Conservation (phyloP, 805 yeast species). For the Cyberlindnera veronae region DNA sequence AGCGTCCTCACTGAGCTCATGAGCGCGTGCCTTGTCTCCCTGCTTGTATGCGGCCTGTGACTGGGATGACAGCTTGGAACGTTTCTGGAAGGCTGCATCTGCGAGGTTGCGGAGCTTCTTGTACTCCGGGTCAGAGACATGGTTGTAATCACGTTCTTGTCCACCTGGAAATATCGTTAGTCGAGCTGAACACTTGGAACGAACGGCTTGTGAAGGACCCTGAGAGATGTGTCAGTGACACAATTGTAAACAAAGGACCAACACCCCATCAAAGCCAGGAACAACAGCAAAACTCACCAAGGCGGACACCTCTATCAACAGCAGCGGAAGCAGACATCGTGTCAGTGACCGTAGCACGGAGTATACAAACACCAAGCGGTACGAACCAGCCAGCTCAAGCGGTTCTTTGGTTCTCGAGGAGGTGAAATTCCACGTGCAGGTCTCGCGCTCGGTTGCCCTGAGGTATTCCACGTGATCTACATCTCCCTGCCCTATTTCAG, state of each 20-base stretch:
- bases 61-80: constrained; percentile 52
- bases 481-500: not conserved
- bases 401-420: not conserved
- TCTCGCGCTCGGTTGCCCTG: not conserved
- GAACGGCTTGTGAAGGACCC: not conserved
- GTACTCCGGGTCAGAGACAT: constrained; percentile 66
- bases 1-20: constrained; percentile 65
- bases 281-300: constrained; percentile 11
- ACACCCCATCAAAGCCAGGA: no score
- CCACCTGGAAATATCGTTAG: constrained; percentile 9
- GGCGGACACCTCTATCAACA: constrained; percentile 14
- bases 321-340: constrained; percentile 9
- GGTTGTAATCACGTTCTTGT: constrained; percentile 58
- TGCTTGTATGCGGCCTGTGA: constrained; percentile 74
- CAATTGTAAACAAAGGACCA: no score
- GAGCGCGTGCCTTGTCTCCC: constrained; percentile 75
- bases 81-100: constrained; percentile 56
- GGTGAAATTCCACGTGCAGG: not conserved
- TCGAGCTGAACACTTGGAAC: not conserved
- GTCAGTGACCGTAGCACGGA: not conserved
- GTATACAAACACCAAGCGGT: not conserved
- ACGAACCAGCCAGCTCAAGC: not conserved
- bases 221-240: not conserved
- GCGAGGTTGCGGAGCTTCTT: constrained; percentile 63
- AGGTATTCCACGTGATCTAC: not conserved